Conservation (phyloP, 192 early-diverging fungal species). For the Chytriomyces confervae region DNA sequence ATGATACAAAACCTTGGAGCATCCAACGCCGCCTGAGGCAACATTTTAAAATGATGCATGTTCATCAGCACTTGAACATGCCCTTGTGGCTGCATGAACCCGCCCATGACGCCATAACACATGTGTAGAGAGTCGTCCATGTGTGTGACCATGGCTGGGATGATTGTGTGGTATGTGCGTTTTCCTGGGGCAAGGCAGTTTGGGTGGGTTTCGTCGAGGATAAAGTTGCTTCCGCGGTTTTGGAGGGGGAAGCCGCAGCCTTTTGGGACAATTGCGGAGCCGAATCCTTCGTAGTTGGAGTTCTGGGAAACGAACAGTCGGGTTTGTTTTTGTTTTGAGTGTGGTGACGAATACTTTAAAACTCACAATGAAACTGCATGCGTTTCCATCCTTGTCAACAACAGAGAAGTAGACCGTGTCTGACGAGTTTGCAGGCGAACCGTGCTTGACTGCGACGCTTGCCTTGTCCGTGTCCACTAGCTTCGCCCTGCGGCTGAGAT, state of each 20-base stretch:
- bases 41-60: conserved; percentile 59
- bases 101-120: conserved; percentile 74
- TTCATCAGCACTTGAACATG: conserved; percentile 80
- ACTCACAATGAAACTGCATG: conserved; percentile 77
- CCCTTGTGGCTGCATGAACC: conserved; percentile 84
- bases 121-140: conserved; percentile 42
- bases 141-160: conserved; percentile 49
- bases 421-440: conserved; percentile 62
- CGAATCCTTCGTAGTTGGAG: conserved; percentile 40
- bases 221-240: conserved; percentile 73
- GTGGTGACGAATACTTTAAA: no score
- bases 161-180: conserved; percentile 82
- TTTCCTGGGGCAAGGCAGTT: conserved; percentile 72
- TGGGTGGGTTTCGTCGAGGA: conserved; percentile 59
- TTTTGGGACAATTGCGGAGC: conserved; percentile 58
- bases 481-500: conserved; percentile 61
- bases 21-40: conserved; percentile 73
- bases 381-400: conserved; percentile 77
- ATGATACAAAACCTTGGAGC: conserved; percentile 69
- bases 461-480: conserved; percentile 58
- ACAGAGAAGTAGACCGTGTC: conserved; percentile 82
- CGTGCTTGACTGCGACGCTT: conserved; percentile 55
- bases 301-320: conserved; percentile 20
- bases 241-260: conserved; percentile 74
- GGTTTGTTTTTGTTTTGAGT: background rate